Percentiles rank a stretch among this genome's conserved stretches.
Evolutionary conservation across 129 eudicot genomes (phyloP).

Genomic region (Ambrosia artemisiifolia): DNA sequence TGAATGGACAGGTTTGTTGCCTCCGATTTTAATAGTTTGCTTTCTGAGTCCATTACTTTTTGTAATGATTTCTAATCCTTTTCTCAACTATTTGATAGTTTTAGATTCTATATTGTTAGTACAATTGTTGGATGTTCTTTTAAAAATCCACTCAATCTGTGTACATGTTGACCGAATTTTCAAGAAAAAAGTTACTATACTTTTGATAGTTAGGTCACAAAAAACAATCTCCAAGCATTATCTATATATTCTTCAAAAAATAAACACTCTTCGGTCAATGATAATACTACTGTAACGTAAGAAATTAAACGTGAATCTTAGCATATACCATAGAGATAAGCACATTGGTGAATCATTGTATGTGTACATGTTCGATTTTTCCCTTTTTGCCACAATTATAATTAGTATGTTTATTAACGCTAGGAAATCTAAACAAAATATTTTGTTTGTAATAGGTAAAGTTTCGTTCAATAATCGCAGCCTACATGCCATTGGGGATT

Average conservation of each 20-base stretch:
- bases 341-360: not conserved
- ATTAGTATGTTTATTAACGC: not conserved
- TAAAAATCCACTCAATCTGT: not conserved
- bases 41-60: not conserved
- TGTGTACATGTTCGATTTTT: not conserved
- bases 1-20: constrained; percentile 74
- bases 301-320: no score
- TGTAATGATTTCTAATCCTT: not conserved
- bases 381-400: not conserved
- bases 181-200: not conserved
- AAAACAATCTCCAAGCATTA: no score
- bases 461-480: constrained; percentile 61
- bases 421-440: constrained; percentile 16
- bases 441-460: constrained; percentile 44
- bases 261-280: no score
- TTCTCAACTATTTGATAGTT: not conserved
- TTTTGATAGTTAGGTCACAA: no score
- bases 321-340: not conserved
- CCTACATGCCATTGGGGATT: constrained; percentile 60
- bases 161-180: not conserved
- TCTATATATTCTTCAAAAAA: no score
- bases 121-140: not conserved
- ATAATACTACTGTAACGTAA: no score
- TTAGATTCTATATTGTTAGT: not conserved
- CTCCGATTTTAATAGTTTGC: not conserved